Evolutionary conservation across 2,329 filamentous ascomycete species (phyloP).

Genomic region (Alternaria solani): DNA sequence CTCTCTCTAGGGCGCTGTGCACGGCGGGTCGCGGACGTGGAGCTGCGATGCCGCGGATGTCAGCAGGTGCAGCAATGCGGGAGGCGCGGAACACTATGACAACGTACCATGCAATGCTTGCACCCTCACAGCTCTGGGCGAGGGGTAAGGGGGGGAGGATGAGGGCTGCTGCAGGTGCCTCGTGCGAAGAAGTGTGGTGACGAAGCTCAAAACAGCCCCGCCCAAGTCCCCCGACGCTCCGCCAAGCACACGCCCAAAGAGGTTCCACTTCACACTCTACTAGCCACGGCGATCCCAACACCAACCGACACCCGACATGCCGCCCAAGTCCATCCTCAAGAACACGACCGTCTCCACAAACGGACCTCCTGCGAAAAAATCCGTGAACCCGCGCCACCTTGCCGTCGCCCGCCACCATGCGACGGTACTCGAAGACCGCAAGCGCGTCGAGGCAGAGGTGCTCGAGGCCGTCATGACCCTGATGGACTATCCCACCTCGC

Average conservation of each 20-base stretch:
- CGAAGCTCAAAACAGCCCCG: constrained; percentile 30
- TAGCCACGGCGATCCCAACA: constrained; percentile 16
- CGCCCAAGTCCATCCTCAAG: constrained; percentile 58
- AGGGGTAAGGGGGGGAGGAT: constrained; percentile 13
- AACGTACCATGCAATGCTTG: constrained; percentile 16
- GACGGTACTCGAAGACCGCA: constrained; percentile 80
- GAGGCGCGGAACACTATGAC: constrained; percentile 10
- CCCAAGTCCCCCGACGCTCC: constrained; percentile 17
- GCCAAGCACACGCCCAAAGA: constrained; percentile 17
- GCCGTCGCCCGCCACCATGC: constrained; percentile 84
- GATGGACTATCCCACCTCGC: constrained; percentile 67
- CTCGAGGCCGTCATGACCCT: constrained; percentile 75
- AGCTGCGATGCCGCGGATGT: constrained; percentile 25
- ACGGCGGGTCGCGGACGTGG: constrained; percentile 23
- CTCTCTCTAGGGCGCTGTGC: constrained; percentile 12
- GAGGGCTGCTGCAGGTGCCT: constrained; percentile 22
- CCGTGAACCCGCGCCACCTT: constrained; percentile 54
- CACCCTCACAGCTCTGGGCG: constrained; percentile 20
- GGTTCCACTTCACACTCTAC: constrained; percentile 15
- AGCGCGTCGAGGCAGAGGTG: constrained; percentile 78
- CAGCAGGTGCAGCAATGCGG: constrained; percentile 23
- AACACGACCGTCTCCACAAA: constrained; percentile 23
- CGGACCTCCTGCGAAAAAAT: constrained; percentile 33
- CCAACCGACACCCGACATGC: constrained; percentile 32
- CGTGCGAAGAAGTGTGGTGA: constrained; percentile 25